Base-by-base conservation (phyloP, 2,329 filamentous ascomycete species). In the Ilyonectria sp. region DNA sequence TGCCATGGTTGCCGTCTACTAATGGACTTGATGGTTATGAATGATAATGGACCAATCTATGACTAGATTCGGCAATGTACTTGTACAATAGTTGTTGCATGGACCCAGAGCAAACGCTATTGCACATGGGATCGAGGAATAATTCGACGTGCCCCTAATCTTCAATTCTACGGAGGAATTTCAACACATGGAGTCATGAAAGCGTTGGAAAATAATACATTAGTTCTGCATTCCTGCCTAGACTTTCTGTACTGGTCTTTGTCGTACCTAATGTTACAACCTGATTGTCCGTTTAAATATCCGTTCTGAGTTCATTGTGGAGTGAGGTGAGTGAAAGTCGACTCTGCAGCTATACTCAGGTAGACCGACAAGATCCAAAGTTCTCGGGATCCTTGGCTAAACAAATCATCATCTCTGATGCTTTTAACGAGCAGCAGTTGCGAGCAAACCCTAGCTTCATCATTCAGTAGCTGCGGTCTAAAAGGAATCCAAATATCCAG, bases 1-100 rank as follows among this genome's bases (percentile, higher is more conserved):
- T 15, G 52, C 59, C 6, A 63, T 73, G n/a, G 1, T 9, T 15
- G 57, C 49, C 2, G 53, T 72, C 5, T 72, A 69, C 21, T 72
- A 68, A 33, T 10, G 15, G 31, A 46, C 40, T 26, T 49, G 40
- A 43, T n/a, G 40, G 40, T n/a, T 17, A 43, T n/a, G 40, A 43
- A n/a, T 43, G 40, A 43, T 33, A 33, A 33, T 52, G 47, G 57
- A 46, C 50, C 50, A 19, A 35, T 23, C 47, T 46, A 50, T 37
- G 44, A 60, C 40, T 43, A 43, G 15, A n/a, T 43, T 43, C 40
- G 15, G 40, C 40, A 43, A n/a, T 43, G 40, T 43, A 43, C 40
- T 43, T 43, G 40, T 43, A 43, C 40, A 43, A 43, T 43, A 43
- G 40, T n/a, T 43, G 40, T 43, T 43, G n/a, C 40, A 43, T 6